Conservation (phyloP, 352 stramenopile genomes). For the Aphanomyces cochlioides region DNA sequence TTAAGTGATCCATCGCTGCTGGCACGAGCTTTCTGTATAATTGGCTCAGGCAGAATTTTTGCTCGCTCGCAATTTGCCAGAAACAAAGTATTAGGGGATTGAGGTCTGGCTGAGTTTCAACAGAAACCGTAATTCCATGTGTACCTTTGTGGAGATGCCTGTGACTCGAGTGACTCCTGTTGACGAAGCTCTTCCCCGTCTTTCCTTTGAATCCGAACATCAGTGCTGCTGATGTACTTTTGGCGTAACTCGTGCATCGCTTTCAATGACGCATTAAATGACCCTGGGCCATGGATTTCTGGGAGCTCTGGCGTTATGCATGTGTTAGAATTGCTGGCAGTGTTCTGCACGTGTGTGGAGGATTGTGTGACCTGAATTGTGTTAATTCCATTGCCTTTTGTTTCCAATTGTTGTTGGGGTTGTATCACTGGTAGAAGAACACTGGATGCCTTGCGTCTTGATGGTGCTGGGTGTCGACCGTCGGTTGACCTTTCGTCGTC, state of each 20-base stretch:
- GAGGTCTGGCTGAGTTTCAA: neutral
- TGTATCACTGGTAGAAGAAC: too few relatives aligned
- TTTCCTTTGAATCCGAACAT: neutral
- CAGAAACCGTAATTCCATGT: neutral
- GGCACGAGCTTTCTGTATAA: conserved; percentile 16
- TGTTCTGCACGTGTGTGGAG: too few relatives aligned
- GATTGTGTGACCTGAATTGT: too few relatives aligned
- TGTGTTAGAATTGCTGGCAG: too few relatives aligned
- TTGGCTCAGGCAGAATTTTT: conserved; percentile 21
- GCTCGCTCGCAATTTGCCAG: conserved; percentile 17
- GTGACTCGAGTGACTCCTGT: neutral
- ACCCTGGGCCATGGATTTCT: too few relatives aligned
- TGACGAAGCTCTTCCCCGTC: neutral
- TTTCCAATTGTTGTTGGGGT: too few relatives aligned
- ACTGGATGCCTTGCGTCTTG: neutral
- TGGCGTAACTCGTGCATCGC: neutral
- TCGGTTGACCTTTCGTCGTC: neutral
- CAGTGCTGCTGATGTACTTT: neutral
- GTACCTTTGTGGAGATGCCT: neutral
- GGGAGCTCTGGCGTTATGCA: too few relatives aligned
- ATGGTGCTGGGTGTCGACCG: neutral
- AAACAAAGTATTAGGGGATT: conserved; percentile 4
- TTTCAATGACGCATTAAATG: neutral
- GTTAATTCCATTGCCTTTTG: too few relatives aligned
- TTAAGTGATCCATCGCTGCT: conserved; percentile 18